Conservation (phyloP, 1,284 basidiomycete genomes). For the Microbotryum lychnidis-dioicae region DNA sequence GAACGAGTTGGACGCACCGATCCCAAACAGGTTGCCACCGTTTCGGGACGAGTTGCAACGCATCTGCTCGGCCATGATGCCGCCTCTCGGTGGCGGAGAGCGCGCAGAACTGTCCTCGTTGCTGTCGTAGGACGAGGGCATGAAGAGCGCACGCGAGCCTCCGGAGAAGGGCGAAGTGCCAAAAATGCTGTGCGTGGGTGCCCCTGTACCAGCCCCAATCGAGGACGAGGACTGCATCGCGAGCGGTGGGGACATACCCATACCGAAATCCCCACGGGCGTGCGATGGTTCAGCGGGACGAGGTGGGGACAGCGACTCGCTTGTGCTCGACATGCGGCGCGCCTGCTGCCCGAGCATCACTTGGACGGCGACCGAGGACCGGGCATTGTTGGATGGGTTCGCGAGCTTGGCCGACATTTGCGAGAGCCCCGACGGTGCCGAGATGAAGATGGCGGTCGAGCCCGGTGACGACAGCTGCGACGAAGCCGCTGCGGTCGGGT, state of each 20-base stretch:
- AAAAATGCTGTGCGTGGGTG: conserved; percentile 52
- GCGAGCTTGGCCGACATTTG: conserved; percentile 12
- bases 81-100: conserved; percentile 17
- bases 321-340: conserved; percentile 34
- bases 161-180: conserved; percentile 47
- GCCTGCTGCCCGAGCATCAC: conserved; percentile 26
- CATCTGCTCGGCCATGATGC: conserved; percentile 7
- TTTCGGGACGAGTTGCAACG: conserved; percentile 1
- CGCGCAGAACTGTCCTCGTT: conserved; percentile 25
- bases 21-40: background rate
- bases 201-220: background rate
- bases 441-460: conserved; percentile 13
- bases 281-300: conserved; percentile 4
- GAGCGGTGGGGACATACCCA: conserved; percentile 9
- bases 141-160: conserved; percentile 53
- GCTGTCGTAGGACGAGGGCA: conserved; percentile 37
- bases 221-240: background rate
- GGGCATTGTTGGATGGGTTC: background rate
- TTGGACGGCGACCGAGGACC: conserved; percentile 22
- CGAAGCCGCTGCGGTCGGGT: too few species aligned
- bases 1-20: conserved; percentile 15
- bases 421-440: conserved; percentile 19
- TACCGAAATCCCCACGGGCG: background rate
- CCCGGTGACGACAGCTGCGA: background rate
- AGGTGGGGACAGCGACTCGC: conserved; percentile 23